A percentile compares a stretch with the other conserved stretches of the same genome.
These are phyloP conservation scores for Pichia exigua DNA, from an alignment of 805 yeast species.

Conservation along the genomic window DNA sequence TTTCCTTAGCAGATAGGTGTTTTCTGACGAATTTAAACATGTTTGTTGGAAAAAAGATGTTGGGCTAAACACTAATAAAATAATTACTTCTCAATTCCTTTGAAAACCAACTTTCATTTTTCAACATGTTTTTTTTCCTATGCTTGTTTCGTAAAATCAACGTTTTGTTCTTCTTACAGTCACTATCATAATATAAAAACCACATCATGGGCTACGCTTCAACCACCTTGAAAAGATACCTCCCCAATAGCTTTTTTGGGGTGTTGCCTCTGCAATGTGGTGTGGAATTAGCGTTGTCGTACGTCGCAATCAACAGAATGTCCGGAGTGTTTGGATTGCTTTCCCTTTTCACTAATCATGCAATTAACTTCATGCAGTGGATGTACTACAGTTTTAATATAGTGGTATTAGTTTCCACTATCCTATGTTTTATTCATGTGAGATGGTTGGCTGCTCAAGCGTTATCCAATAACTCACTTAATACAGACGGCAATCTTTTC, in stretches of 20 bases:
- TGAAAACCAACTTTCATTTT: neutral
- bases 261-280: constrained; percentile 76
- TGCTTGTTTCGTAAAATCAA: no score
- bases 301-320: constrained; percentile 78
- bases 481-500: constrained; percentile 31
- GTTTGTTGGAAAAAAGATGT: neutral
- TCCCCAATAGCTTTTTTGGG: constrained; percentile 53
- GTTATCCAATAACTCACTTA: constrained; percentile 30
- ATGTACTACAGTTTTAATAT: constrained; percentile 61
- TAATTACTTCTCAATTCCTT: no score
- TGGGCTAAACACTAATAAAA: no score
- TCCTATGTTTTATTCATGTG: neutral
- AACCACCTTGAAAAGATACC: neutral
- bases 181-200: no score
- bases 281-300: constrained; percentile 70
- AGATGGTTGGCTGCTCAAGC: neutral
- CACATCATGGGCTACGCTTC: neutral
- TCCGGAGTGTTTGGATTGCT: constrained; percentile 83
- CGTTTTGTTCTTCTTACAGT: neutral
- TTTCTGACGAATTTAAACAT: constrained; percentile 9
- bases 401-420: constrained; percentile 51
- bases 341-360: constrained; percentile 85
- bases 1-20: constrained; percentile 2
- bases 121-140: neutral
- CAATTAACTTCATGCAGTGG: constrained; percentile 78